Percentiles rank a stretch among this genome's conserved stretches.
Evolutionary conservation across 208 protist genomes (phyloP).

Genomic region (Acanthamoeba castellanii): DNA sequence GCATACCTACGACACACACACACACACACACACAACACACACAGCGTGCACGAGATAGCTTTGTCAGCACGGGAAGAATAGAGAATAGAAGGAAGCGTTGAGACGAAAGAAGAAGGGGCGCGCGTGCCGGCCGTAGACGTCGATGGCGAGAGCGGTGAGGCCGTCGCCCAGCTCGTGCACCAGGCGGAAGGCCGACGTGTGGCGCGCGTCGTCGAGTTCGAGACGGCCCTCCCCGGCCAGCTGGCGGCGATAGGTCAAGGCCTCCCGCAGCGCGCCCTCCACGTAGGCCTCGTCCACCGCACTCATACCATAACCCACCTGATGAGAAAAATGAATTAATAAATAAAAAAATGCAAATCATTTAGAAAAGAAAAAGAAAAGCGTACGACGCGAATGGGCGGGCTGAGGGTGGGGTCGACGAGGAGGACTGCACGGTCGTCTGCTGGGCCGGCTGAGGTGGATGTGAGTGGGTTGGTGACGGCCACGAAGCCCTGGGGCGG

Average conservation of each 20-base stretch:
- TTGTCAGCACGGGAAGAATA: no score
- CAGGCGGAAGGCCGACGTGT: constrained; percentile 9
- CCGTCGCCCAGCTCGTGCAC: constrained; percentile 7
- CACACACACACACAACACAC: no score
- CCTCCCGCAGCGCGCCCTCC: background rate
- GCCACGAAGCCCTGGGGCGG: background rate
- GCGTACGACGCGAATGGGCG: constrained; percentile 45
- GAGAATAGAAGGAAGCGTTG: no score
- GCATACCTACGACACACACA: background rate
- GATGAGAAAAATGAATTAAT: background rate
- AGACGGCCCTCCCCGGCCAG: background rate
- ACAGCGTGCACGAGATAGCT: no score
- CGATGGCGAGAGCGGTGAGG: constrained; percentile 28
- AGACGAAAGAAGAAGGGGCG: no score
- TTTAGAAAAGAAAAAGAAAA: background rate
- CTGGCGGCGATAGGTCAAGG: background rate
- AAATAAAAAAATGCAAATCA: background rate
- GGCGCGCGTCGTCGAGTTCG: background rate
- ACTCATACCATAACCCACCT: background rate
- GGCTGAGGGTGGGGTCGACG: constrained; percentile 3
- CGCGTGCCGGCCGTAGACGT: background rate
- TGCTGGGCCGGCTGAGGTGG: background rate
- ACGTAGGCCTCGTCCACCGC: constrained; percentile 32
- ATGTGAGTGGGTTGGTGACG: background rate
- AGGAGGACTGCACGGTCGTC: background rate